Evolutionary conservation across 352 stramenopile genomes (phyloP), one percentile per base, ranked within the genome.

Genomic region (Phytophthora multivora): DNA sequence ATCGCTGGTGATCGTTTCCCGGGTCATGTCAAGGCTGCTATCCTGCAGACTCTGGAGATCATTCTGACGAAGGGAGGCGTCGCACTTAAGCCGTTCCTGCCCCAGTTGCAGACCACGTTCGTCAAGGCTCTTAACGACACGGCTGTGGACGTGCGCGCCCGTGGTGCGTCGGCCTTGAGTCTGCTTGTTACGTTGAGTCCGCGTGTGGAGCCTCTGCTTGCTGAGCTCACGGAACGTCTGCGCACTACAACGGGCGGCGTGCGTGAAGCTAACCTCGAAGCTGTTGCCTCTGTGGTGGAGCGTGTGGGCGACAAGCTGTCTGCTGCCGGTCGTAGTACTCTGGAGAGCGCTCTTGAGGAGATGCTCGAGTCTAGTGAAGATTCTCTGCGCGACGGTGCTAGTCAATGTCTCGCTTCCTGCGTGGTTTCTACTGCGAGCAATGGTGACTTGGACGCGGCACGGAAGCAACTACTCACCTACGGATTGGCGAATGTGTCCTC

Each of bases 71-170:
- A 99, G 79, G 97, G 96, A 51, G 97, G 97, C 30, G 87, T 96
- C 15, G 92, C 93, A 23, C 84, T 99, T 13, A 98, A 98, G 75
- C 96, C 98, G n/a, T 99, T 99, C 75, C 80, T 99, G 52, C 97
- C 98, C 19, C 98, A 99, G 80, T 89, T 99, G 51, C 98, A 99
- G 75, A 99, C 97, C 3, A 99, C 97, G 3, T 99, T 99, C 67
- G 93, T 99, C 41, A 99, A 99, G 80, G 96, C 97, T 33, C 75
- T 99, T n/a, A 98, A 97, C 63, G 97, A 99, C 80, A 87, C 90
- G n/a, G 95, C 84, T 10, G 90, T 91, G 28, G 88, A 97, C 51
- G 97, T 99, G 15, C 88, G 96, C 35, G 63, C 84, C 15, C 88
- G 92, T 66, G 96, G 96, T 35, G 96, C 96, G 1, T 88, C 84